Evolutionary conservation across 2,329 filamentous ascomycete species (phyloP).

Genomic region (Sphaceloma murrayae): DNA sequence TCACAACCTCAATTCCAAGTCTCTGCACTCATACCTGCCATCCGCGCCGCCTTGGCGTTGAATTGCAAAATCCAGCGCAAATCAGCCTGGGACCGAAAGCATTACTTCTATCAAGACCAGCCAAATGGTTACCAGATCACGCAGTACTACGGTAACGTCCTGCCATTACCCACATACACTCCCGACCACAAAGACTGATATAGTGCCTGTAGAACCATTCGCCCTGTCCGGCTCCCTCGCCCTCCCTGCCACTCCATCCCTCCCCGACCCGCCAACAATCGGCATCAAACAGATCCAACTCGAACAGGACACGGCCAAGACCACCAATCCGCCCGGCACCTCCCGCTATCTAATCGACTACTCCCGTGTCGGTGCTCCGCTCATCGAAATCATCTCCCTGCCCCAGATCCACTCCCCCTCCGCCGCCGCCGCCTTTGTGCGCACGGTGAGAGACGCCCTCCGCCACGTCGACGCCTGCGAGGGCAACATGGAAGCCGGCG

Average conservation of each 20-base stretch:
- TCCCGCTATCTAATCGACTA: conserved; percentile 68
- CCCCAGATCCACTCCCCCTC: conserved; percentile 80
- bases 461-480: conserved; percentile 75
- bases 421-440: conserved; percentile 78
- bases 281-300: conserved; percentile 92
- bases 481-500: conserved; percentile 86
- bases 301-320: conserved; percentile 97
- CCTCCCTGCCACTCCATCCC: conserved; percentile 66
- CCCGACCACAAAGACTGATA: background rate
- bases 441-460: conserved; percentile 76
- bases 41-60: conserved; percentile 78
- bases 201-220: conserved; percentile 43
- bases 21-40: conserved; percentile 74
- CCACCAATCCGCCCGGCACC: conserved; percentile 61
- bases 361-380: conserved; percentile 80
- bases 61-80: conserved; percentile 65
- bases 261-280: conserved; percentile 62
- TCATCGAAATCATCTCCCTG: conserved; percentile 90
- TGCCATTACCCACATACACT: too few species aligned
- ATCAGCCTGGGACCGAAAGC: conserved; percentile 89
- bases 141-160: conserved; percentile 65
- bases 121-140: conserved; percentile 95
- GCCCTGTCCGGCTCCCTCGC: conserved; percentile 61
- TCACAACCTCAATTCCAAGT: conserved; percentile 78
- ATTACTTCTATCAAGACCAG: conserved; percentile 99